A percentile compares a stretch with the other conserved stretches of the same genome.
These are phyloP conservation scores for Coffea canephora DNA, from an alignment of 257 asterid species.

Conservation along the genomic window DNA sequence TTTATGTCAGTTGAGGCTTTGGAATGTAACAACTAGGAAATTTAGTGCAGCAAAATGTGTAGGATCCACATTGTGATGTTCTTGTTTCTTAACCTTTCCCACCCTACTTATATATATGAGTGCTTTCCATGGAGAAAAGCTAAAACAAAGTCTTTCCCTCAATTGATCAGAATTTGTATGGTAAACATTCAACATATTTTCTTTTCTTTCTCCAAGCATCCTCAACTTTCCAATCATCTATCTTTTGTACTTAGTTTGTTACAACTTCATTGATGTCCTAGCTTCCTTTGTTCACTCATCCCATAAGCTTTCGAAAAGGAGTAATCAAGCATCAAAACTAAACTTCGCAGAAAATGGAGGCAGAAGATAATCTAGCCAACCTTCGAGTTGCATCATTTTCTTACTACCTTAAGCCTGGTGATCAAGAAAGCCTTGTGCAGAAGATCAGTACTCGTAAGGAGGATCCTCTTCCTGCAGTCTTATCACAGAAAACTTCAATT, in stretches of 20 bases:
- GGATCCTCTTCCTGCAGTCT: conserved; percentile 28
- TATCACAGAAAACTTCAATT: conserved; percentile 17
- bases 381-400: conserved; percentile 83
- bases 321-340: not conserved
- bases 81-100: conserved; percentile 1
- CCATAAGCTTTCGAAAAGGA: not conserved
- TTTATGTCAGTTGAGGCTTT: not conserved
- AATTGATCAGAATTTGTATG: not conserved
- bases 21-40: conserved; percentile 13
- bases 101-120: conserved; percentile 16
- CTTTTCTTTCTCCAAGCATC: conserved; percentile 5
- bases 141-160: conserved; percentile 1
- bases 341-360: conserved; percentile 43
- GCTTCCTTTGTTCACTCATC: not conserved
- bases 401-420: conserved; percentile 57
- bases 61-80: conserved; percentile 28
- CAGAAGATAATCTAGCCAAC: conserved; percentile 38
- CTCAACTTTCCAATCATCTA: conserved; percentile 3
- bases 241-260: conserved; percentile 3
- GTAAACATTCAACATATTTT: not conserved
- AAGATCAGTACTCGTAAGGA: conserved; percentile 35
- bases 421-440: conserved; percentile 41
- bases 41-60: conserved; percentile 23
- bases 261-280: conserved; percentile 3
- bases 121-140: conserved; percentile 12